A percentile compares a stretch with the other conserved stretches of the same genome.
Conservation (phyloP, 2,329 filamentous ascomycete genomes). For the Diplodia scrobiculata region DNA sequence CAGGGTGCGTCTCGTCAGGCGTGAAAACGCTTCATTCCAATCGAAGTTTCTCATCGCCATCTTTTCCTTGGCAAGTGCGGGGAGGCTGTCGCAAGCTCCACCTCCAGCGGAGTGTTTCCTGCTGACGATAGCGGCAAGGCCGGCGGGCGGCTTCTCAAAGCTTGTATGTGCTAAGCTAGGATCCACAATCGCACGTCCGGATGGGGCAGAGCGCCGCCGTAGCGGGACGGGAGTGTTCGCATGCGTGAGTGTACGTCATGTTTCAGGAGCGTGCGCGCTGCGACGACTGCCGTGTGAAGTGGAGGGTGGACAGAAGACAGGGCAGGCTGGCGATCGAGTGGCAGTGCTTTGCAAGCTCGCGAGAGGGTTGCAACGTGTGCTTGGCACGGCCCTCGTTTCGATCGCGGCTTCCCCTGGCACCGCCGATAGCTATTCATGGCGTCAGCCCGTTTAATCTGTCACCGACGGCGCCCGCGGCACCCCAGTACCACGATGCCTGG, state of each 20-base stretch:
- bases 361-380: constrained; percentile 6
- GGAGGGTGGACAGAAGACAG: not conserved
- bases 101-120: not conserved
- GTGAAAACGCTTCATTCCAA: not conserved
- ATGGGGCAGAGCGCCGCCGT: not conserved
- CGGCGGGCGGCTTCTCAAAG: not conserved
- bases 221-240: not conserved
- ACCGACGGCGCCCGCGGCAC: constrained; percentile 7
- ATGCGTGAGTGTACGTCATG: not conserved
- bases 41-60: not conserved
- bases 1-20: not conserved
- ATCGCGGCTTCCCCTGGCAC: constrained; percentile 20
- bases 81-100: not conserved
- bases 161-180: not conserved
- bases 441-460: constrained; percentile 20
- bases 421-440: constrained; percentile 22
- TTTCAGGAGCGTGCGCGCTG: not conserved
- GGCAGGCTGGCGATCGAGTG: not conserved
- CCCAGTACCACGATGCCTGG: constrained; percentile 8
- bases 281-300: not conserved
- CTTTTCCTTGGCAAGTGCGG: not conserved
- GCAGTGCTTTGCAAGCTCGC: constrained; percentile 8
- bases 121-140: not conserved
- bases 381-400: constrained; percentile 14
- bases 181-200: not conserved